These are phyloP conservation scores for Colletotrichum tamarilloi DNA, from an alignment of 2,329 filamentous ascomycete species.

Conservation along the genomic window DNA sequence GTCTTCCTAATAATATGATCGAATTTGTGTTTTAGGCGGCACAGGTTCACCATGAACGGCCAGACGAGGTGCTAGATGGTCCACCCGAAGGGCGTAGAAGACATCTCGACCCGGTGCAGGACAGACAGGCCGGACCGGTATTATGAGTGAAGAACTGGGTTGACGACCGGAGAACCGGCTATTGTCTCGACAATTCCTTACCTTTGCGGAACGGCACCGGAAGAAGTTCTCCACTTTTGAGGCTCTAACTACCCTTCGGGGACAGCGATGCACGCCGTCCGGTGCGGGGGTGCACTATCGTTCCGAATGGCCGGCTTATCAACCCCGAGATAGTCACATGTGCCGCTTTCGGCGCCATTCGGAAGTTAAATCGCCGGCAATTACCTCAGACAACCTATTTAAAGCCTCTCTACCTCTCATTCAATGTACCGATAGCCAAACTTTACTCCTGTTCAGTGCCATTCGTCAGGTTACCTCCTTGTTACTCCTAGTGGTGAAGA, in stretches of 20 bases:
- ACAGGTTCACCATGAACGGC: too few relatives aligned
- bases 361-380: neutral
- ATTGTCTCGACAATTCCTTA: constrained; percentile 32
- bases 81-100: too few relatives aligned
- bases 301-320: constrained; percentile 3
- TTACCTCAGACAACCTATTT: neutral
- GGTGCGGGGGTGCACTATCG: constrained; percentile 13
- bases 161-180: constrained; percentile 11
- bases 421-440: too few relatives aligned
- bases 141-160: neutral
- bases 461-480: too few relatives aligned
- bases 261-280: constrained; percentile 3
- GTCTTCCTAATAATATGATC: too few relatives aligned
- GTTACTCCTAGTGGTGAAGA: too few relatives aligned
- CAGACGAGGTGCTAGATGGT: too few relatives aligned
- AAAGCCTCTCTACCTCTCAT: neutral
- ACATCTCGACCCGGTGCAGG: too few relatives aligned
- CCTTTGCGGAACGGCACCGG: constrained; percentile 31
- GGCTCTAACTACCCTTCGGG: constrained; percentile 33
- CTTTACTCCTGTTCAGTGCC: too few relatives aligned
- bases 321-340: neutral
- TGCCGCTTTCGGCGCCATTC: constrained; percentile 3
- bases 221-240: neutral
- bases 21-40: too few relatives aligned
- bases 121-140: neutral